Base-by-base conservation (phyloP, 2,329 filamentous ascomycete genomes). In the Alternaria alternata region DNA sequence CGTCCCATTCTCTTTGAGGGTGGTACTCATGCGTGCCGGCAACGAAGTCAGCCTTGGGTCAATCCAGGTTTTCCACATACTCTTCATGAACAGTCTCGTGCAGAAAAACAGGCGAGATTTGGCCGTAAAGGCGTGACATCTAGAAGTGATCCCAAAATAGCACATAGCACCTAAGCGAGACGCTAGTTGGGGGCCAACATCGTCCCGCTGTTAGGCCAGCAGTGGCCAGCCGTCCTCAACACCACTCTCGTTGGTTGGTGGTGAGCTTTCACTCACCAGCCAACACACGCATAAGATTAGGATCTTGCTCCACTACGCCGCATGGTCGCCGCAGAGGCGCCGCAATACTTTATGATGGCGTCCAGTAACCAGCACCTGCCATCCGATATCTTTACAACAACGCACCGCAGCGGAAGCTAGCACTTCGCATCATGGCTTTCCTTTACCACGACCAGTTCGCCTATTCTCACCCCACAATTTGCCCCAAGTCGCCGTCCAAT, bases 371-470 rank as follows among this genome's bases (percentile, higher is more conserved):
- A 46, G 38, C 36, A 49, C 46, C 32, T 39, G 18, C 30, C 48
- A 51, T 54, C 30, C 46, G 51, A 49, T 30, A 57, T 42, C 49
- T 34, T 43, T 41, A 44, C 43, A 61, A 49, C 24, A 34, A 49
- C 51, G 55, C 57, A 36, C 58, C 43, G 28, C 28, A 51, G 48
- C 57, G 42, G 48, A 53, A 58, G 58, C 62, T 47, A 54, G 22
- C n/a, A 54, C 53, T 32, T 54, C 51, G 52, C 54, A 57, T 24
- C 52, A 58, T 53, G 58, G 51, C 47, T 57, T 42, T 67, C 62
- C 65, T 63, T 68, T 64, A 64, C 57, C 53, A 60, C 24, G 51
- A 62, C 53, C 48, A 47, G 47, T 65, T 64, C 43, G 65, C 65
- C 51, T 59, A 61, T 43, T 51, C 55, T 30, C 26, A 52, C 32